Conservation (phyloP, 1,139 yeast species). For the Suhomyces panamericanus region DNA sequence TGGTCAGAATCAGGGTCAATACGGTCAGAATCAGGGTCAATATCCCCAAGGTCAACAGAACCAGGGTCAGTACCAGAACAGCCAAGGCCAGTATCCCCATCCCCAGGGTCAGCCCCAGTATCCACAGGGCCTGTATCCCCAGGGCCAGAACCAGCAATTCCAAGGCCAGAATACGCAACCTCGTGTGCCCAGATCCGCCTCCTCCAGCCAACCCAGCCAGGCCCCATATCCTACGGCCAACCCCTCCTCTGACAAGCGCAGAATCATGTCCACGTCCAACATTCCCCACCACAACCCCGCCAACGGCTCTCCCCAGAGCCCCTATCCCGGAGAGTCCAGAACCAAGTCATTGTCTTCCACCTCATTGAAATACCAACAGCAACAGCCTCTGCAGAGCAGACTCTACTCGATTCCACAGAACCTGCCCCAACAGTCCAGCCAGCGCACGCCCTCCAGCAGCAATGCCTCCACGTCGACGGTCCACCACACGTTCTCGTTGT, state of each 20-base stretch:
- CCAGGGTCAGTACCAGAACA: not conserved
- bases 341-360: slow-evolving; percentile 20
- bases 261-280: slow-evolving; percentile 18
- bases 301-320: not conserved
- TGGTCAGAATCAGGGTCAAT: too few relatives aligned
- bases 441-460: slow-evolving; percentile 20
- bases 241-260: slow-evolving; percentile 11
- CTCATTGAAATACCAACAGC: slow-evolving; percentile 15
- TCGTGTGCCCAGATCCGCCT: not conserved
- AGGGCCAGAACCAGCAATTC: slow-evolving; percentile 1
- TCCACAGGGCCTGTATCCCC: not conserved
- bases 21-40: too few relatives aligned
- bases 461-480: slow-evolving; percentile 25
- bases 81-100: not conserved
- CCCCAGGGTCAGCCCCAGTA: not conserved
- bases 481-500: slow-evolving; percentile 40
- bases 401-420: slow-evolving; percentile 12
- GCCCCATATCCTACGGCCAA: not conserved
- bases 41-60: not conserved
- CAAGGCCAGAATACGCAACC: slow-evolving; percentile 1
- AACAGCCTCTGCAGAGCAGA: slow-evolving; percentile 10
- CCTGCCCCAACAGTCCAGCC: slow-evolving; percentile 11
- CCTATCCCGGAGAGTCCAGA: slow-evolving; percentile 11
- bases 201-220: too few relatives aligned
- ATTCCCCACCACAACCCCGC: slow-evolving; percentile 10